phyloP scores from a whole-genome alignment of 164 flowering plant species.

The Euptelea pleiosperma region DNA sequence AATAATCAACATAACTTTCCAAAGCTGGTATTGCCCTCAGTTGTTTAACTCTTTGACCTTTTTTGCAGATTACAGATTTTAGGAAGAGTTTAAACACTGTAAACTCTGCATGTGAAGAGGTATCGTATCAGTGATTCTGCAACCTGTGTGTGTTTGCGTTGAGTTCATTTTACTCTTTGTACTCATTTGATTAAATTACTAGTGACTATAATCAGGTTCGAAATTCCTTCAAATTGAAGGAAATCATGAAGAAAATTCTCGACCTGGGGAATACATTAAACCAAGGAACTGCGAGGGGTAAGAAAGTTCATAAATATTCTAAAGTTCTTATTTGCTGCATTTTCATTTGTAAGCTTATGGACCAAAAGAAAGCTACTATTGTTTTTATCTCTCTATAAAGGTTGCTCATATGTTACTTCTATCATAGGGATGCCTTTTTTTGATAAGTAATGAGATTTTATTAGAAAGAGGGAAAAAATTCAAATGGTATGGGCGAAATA shows the following conservation, averaged over 20 bases:
- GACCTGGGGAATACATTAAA: slow-evolving; percentile 81
- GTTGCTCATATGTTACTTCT: not conserved
- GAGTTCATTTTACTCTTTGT: slow-evolving; percentile 4
- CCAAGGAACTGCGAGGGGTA: slow-evolving; percentile 98
- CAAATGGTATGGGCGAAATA: no score
- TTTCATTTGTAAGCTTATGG: not conserved
- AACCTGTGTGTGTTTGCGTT: not conserved
- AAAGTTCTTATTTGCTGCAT: not conserved
- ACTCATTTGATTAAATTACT: slow-evolving; percentile 11
- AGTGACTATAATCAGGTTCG: slow-evolving; percentile 50
- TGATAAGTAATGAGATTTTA: no score
- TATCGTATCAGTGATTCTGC: slow-evolving; percentile 19
- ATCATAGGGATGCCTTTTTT: not conserved
- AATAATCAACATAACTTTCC: not conserved
- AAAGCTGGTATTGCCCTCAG: not conserved
- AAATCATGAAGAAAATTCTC: slow-evolving; percentile 82
- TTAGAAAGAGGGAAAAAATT: no score
- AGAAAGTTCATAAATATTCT: slow-evolving; percentile 13
- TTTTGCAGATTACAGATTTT: slow-evolving; percentile 69
- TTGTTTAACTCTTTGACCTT: slow-evolving; percentile 3
- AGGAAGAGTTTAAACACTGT: slow-evolving; percentile 66
- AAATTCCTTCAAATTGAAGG: slow-evolving; percentile 71
- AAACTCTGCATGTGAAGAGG: slow-evolving; percentile 89
- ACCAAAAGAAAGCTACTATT: not conserved
- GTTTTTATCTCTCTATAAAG: not conserved